Evolutionary conservation across 805 yeast species (phyloP), one percentile per base, ranked within the genome.

Genomic region (Schwanniomyces sp.): DNA sequence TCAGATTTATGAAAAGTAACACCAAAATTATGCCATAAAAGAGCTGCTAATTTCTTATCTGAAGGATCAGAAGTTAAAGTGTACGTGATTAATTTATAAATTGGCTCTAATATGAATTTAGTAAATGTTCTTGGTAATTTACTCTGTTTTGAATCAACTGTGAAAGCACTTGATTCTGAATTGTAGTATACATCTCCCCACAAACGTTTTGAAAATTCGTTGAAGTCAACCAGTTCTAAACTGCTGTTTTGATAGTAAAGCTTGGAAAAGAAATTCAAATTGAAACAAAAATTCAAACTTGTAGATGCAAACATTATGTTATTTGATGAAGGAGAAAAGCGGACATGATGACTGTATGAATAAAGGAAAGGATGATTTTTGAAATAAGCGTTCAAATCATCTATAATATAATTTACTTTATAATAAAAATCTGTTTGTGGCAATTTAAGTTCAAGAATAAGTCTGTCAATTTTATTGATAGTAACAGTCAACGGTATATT

Each of bases 401-500:
- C 86, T 16, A 91, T 69, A 1, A 76, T 67, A 51, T 77, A 73
- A 46, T 80, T 69, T 26, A 94, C 54, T 59, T 94, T 91, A 57
- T 78, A 74, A 59, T 82, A 88, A 0, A 91, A 79, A 52, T 89
- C 96, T 2, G 66, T 54, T 2, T 90, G 89, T 0, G 96, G 88
- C 4, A 92, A 69, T 52, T 81, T 78, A 37, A 91, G 67, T 53
- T 94, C 99, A 38, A 91, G 59, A 0, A 92, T 75, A n/a, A 94
- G 69, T 50, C 97, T 68, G 62, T 94, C 99, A 7, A 95, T 55
- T 64, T 95, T 94, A 65, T 88, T 91, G 5, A 94, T 51, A 5
- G 88, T 80, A 17, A 91, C 64, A 4, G 76, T 67, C 14, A 92
- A 63, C 0, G 84, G 78, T 2, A 83, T 57, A 28, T 80, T 72